Conservation (phyloP, 352 stramenopile genomes). For the Globisporangium ultimum region DNA sequence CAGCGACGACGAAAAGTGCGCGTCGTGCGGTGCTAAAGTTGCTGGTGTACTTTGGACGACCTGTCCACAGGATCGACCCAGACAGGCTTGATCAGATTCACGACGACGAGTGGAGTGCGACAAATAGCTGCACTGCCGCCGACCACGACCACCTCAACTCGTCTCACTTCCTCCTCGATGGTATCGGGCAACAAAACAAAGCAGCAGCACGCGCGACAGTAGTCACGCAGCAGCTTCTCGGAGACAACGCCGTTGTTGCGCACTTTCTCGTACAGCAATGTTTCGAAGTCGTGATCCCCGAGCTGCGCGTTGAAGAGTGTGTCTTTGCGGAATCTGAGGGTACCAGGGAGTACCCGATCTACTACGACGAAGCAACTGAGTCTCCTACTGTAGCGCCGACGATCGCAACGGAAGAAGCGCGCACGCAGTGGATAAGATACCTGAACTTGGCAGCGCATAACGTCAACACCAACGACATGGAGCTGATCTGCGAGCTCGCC, state of each 20-base stretch:
- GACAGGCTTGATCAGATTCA: constrained; percentile 31
- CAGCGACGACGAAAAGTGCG: constrained; percentile 18
- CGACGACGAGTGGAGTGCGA: constrained; percentile 34
- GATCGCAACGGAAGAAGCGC: constrained; percentile 23
- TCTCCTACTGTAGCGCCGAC: constrained; percentile 17
- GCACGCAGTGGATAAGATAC: constrained; percentile 26
- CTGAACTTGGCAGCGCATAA: constrained; percentile 19
- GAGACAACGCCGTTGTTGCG: constrained; percentile 19
- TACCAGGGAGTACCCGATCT: constrained; percentile 35
- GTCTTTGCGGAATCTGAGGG: constrained; percentile 43
- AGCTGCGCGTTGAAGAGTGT: constrained; percentile 36
- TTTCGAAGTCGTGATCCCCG: constrained; percentile 43
- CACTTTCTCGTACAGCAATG: constrained; percentile 60
- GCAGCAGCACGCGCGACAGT: background rate
- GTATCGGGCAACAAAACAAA: constrained; percentile 12
- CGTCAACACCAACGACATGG: constrained; percentile 29
- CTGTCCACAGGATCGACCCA: constrained; percentile 17
- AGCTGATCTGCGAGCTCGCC: constrained; percentile 49
- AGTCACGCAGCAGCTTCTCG: background rate
- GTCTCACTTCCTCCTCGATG: constrained; percentile 17
- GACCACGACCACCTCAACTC: constrained; percentile 6
- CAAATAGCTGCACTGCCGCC: constrained; percentile 10
- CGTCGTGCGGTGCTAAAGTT: constrained; percentile 33
- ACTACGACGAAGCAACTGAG: constrained; percentile 42
- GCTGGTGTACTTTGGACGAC: constrained; percentile 26